Evolutionary conservation across 768 basidiomycete species (phyloP).

Genomic region (Pholiota microspora): DNA sequence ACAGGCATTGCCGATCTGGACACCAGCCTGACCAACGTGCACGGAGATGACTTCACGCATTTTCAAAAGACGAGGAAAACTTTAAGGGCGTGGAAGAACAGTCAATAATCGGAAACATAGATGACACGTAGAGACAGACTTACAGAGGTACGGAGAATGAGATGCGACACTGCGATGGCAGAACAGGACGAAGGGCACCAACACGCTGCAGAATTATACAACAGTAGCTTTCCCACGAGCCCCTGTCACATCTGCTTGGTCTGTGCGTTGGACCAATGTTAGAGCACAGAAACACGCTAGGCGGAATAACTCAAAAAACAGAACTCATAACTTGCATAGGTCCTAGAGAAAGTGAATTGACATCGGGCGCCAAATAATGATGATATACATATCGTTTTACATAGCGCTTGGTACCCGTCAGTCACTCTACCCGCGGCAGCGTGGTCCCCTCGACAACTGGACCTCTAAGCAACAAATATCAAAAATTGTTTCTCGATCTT

Average conservation of each 20-base stretch:
- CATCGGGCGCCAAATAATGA: not conserved
- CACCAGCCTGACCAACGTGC: conserved; percentile 96
- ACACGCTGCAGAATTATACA: conserved; percentile 39
- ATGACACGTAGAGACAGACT: conserved; percentile 28
- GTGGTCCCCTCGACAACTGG: not conserved
- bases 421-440: not conserved
- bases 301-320: no score
- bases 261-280: conserved; percentile 33
- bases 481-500: not conserved
- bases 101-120: conserved; percentile 18
- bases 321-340: no score
- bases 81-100: conserved; percentile 10
- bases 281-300: not conserved
- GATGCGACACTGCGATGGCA: conserved; percentile 40
- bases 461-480: not conserved
- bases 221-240: conserved; percentile 40
- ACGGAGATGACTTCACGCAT: conserved; percentile 97
- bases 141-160: conserved; percentile 26
- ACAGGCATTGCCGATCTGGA: conserved; percentile 94
- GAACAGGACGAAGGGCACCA: conserved; percentile 42
- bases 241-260: conserved; percentile 34
- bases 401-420: not conserved
- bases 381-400: not conserved
- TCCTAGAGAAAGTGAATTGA: no score
- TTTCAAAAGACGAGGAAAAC: conserved; percentile 26